Evolutionary conservation across 345 rosid species (phyloP).

Genomic region (Toxicodendron radicans): DNA sequence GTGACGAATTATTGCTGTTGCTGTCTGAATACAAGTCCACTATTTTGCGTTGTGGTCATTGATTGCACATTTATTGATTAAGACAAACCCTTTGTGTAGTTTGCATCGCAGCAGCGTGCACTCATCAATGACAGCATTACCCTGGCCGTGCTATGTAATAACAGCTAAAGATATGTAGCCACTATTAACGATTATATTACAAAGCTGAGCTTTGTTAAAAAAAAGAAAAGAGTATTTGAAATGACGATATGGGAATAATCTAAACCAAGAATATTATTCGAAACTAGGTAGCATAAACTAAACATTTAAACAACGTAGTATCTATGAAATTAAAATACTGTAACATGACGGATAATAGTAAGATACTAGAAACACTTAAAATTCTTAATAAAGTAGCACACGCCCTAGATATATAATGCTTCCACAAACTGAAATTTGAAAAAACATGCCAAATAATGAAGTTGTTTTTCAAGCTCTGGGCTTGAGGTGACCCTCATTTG

Average conservation of each 20-base stretch:
- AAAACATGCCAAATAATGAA: neutral
- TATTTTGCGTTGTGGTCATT: neutral
- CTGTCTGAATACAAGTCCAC: no score
- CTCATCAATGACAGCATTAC: neutral
- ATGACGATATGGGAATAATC: neutral
- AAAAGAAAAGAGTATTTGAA: neutral
- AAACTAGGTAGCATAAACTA: conserved; percentile 8
- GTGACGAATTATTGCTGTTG: neutral
- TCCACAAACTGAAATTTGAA: neutral
- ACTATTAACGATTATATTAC: neutral
- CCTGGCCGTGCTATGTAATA: neutral
- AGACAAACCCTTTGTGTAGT: neutral
- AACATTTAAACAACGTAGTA: neutral
- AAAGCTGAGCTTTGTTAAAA: neutral
- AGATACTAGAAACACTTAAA: conserved; percentile 6
- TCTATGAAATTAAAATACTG: conserved; percentile 2
- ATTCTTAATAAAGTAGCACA: neutral
- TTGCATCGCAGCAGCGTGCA: neutral
- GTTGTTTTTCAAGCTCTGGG: conserved; percentile 37
- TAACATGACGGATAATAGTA: conserved; percentile 10
- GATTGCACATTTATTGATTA: neutral
- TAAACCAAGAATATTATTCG: neutral
- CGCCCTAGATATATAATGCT: neutral
- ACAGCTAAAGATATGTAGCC: neutral
- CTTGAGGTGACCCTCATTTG: conserved; percentile 82